Evolutionary conservation across 352 stramenopile genomes (phyloP).

Genomic region (Globisporangium ultimum): DNA sequence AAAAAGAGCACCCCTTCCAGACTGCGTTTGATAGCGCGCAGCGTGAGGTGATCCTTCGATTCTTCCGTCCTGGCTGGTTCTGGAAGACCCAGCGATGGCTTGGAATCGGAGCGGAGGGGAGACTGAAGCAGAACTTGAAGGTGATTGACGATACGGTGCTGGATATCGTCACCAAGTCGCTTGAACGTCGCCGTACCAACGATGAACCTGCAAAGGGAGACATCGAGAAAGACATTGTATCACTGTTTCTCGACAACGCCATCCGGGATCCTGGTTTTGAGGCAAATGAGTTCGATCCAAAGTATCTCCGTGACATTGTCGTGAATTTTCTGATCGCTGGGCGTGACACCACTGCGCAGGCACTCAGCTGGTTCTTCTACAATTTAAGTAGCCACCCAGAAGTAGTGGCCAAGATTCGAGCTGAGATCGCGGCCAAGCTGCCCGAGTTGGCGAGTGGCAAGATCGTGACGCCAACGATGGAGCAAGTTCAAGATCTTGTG

Average conservation of each 20-base stretch:
- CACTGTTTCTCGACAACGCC: conserved; percentile 41
- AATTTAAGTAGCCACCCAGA: conserved; percentile 45
- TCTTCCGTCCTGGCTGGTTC: conserved; percentile 34
- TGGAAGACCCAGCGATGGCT: conserved; percentile 44
- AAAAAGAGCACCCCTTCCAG: conserved; percentile 49
- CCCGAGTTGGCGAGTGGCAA: conserved; percentile 5
- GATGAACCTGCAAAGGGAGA: not conserved
- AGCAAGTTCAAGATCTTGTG: conserved; percentile 35
- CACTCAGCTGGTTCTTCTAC: conserved; percentile 74
- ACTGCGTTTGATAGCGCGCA: conserved; percentile 40
- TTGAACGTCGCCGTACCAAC: conserved; percentile 14
- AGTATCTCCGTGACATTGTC: conserved; percentile 66
- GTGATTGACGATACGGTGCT: conserved; percentile 50
- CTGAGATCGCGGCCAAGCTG: conserved; percentile 35
- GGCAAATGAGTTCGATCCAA: conserved; percentile 27
- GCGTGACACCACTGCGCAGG: conserved; percentile 70
- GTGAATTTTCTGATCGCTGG: conserved; percentile 83
- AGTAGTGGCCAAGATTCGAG: conserved; percentile 39
- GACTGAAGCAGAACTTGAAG: conserved; percentile 31
- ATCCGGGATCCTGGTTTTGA: conserved; percentile 10
- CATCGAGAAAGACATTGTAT: conserved; percentile 33
- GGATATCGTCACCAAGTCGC: conserved; percentile 35
- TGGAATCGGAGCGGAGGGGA: conserved; percentile 25
- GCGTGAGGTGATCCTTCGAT: conserved; percentile 22
- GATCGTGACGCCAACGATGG: conserved; percentile 27